These are phyloP conservation scores for Debaryomyces prosopidis DNA, from an alignment of 805 yeast species.

Conservation along the genomic window DNA sequence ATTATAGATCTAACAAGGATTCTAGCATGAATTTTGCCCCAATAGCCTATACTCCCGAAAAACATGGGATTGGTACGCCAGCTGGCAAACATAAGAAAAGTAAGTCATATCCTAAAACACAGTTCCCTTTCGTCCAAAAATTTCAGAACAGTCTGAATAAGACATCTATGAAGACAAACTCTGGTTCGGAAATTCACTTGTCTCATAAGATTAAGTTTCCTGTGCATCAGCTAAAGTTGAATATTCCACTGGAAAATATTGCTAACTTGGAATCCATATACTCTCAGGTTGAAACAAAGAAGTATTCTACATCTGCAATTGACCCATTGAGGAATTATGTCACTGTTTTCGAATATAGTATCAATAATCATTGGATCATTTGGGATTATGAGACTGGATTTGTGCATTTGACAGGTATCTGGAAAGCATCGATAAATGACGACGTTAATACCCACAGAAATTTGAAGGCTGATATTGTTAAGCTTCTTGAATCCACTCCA, in stretches of 20 bases:
- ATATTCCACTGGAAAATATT: constrained; percentile 7
- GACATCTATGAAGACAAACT: not conserved
- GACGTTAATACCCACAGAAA: constrained; percentile 11
- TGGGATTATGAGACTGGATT: constrained; percentile 87
- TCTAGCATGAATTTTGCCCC: not conserved
- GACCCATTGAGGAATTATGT: constrained; percentile 64
- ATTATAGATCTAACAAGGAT: not conserved
- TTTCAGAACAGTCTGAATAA: constrained; percentile 3
- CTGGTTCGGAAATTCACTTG: not conserved
- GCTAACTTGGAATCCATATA: constrained; percentile 12
- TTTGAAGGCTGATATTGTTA: constrained; percentile 74
- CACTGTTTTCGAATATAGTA: constrained; percentile 69
- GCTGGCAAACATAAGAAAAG: not conserved
- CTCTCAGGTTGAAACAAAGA: constrained; percentile 33
- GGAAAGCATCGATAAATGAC: constrained; percentile 56
- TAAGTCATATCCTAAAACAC: constrained; percentile 1
- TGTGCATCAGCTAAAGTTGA: constrained; percentile 6
- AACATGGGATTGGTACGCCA: not conserved
- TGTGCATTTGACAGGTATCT: constrained; percentile 84
- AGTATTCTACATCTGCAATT: constrained; percentile 68
- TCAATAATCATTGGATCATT: constrained; percentile 72
- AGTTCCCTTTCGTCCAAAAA: constrained; percentile 3
- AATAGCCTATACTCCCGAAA: not conserved
- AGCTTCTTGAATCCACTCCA: constrained; percentile 65
- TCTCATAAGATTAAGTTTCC: constrained; percentile 12